A percentile compares a stretch with the other conserved stretches of the same genome.
Conservation (phyloP, 441 rosid genomes). For the Breynia disticha region DNA sequence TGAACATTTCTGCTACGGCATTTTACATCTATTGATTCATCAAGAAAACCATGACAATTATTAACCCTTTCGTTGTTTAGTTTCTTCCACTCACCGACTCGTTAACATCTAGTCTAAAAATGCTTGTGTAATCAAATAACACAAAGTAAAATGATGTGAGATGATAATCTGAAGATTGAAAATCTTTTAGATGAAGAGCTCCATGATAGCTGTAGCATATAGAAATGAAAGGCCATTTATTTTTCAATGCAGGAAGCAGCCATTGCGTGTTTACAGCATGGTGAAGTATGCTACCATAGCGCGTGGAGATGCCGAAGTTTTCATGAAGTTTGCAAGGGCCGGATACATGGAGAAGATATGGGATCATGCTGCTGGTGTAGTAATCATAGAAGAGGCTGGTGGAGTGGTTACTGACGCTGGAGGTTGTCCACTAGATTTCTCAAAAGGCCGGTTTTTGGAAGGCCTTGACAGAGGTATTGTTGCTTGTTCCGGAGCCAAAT, state of each 20-base stretch:
- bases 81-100: too few relatives aligned
- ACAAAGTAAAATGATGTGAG: too few relatives aligned
- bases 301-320: conserved; percentile 58
- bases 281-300: conserved; percentile 72
- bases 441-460: conserved; percentile 44
- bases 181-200: not conserved
- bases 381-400: conserved; percentile 57
- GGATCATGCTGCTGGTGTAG: conserved; percentile 66
- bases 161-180: not conserved
- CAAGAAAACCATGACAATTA: too few relatives aligned
- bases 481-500: conserved; percentile 36
- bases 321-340: conserved; percentile 56
- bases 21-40: too few relatives aligned
- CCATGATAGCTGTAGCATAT: too few relatives aligned
- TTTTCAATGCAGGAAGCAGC: conserved; percentile 39
- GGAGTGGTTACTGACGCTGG: conserved; percentile 66
- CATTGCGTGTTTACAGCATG: conserved; percentile 64
- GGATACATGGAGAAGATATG: conserved; percentile 78
- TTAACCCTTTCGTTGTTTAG: too few relatives aligned
- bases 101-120: too few relatives aligned
- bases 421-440: conserved; percentile 47
- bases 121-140: too few relatives aligned
- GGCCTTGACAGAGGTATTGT: conserved; percentile 62
- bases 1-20: too few relatives aligned
- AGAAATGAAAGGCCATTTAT: too few relatives aligned